phyloP scores from a whole-genome alignment of 805 yeast species.

The Lipomyces starkeyi region DNA sequence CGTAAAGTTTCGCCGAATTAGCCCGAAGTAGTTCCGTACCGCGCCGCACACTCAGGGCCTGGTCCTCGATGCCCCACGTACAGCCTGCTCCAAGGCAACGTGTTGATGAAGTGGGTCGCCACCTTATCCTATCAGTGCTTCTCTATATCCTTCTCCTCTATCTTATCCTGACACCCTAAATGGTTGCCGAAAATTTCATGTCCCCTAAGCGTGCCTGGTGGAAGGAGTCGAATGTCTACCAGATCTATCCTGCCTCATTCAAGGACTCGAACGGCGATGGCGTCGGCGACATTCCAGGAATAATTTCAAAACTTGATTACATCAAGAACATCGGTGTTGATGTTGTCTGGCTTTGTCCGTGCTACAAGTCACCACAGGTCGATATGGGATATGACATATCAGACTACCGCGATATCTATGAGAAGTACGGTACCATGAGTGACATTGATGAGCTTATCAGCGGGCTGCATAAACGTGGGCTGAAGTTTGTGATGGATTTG shows the following conservation, averaged over 20 bases:
- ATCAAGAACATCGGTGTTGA: slow-evolving; percentile 57
- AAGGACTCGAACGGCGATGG: slow-evolving; percentile 67
- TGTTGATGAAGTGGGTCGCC: no score
- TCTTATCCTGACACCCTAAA: not conserved
- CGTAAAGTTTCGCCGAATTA: not conserved
- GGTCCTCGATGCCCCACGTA: no score
- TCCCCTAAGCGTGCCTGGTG: not conserved
- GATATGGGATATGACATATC: slow-evolving; percentile 70
- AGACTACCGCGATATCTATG: slow-evolving; percentile 59
- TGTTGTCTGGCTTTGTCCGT: slow-evolving; percentile 63
- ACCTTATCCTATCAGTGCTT: no score
- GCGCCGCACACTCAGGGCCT: no score
- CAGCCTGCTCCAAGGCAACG: no score
- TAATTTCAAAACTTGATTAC: slow-evolving; percentile 59
- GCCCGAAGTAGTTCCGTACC: not conserved
- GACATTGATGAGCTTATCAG: slow-evolving; percentile 56
- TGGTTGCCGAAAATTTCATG: not conserved
- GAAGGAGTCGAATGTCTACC: slow-evolving; percentile 50
- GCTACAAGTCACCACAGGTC: slow-evolving; percentile 64
- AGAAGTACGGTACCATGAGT: slow-evolving; percentile 61
- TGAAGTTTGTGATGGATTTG: slow-evolving; percentile 61
- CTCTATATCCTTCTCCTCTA: no score
- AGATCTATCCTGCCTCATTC: slow-evolving; percentile 66
- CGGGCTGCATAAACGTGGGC: slow-evolving; percentile 57
- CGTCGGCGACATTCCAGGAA: slow-evolving; percentile 61